These are phyloP conservation scores for Candida stauntonica DNA, from an alignment of 805 yeast genomes.

Conservation along the genomic window DNA sequence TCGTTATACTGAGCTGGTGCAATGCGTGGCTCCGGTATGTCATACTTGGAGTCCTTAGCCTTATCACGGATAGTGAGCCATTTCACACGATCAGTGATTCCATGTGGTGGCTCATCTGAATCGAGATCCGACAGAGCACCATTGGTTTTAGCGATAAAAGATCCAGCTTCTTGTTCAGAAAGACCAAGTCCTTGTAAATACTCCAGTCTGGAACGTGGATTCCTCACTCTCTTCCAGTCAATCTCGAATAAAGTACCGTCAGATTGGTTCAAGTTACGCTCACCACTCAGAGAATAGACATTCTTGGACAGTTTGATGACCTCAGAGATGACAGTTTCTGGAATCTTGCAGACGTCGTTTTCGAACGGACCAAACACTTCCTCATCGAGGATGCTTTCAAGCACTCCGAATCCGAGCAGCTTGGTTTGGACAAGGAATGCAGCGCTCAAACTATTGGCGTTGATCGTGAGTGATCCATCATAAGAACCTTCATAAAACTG, in stretches of 20 bases:
- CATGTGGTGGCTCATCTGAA: slow-evolving; percentile 22
- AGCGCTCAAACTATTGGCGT: slow-evolving; percentile 16
- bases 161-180: slow-evolving; percentile 27
- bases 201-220: slow-evolving; percentile 33
- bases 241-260: slow-evolving; percentile 36
- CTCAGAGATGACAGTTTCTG: slow-evolving; percentile 40
- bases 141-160: slow-evolving; percentile 28
- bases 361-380: slow-evolving; percentile 23
- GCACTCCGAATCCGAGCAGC: slow-evolving; percentile 35
- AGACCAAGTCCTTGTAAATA: slow-evolving; percentile 32
- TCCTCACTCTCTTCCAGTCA: slow-evolving; percentile 35
- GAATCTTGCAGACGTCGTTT: slow-evolving; percentile 27
- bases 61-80: slow-evolving; percentile 27
- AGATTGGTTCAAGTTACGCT: slow-evolving; percentile 30
- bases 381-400: slow-evolving; percentile 31
- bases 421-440: slow-evolving; percentile 38
- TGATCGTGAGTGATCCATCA: slow-evolving; percentile 17
- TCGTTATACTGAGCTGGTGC: slow-evolving; percentile 36
- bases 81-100: slow-evolving; percentile 24
- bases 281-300: slow-evolving; percentile 36
- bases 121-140: slow-evolving; percentile 30
- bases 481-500: slow-evolving; percentile 37
- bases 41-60: slow-evolving; percentile 23
- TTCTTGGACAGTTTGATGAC: slow-evolving; percentile 41
- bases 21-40: slow-evolving; percentile 26